Conservation (phyloP, 148 eudicot species). For the Chenopodium berlandieri region DNA sequence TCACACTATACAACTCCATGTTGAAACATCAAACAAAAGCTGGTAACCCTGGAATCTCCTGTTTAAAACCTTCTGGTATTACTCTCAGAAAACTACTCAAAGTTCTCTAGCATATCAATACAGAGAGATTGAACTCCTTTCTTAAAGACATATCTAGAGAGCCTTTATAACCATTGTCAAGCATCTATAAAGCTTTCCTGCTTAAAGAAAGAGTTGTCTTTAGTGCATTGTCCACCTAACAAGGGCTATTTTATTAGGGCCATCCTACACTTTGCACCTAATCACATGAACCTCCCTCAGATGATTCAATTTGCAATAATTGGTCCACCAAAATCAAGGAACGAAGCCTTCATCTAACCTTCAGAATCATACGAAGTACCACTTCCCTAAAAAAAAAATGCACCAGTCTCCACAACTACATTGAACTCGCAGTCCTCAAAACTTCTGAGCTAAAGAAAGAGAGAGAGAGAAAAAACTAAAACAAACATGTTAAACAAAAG, state of each 20-base stretch:
- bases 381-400: too few species aligned
- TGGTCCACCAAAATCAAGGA: not conserved
- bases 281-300: not conserved
- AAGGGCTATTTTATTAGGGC: not conserved
- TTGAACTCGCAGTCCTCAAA: not conserved
- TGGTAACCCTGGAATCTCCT: not conserved
- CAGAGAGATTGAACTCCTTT: not conserved
- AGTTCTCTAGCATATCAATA: not conserved
- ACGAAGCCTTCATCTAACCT: too few species aligned
- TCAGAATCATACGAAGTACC: not conserved
- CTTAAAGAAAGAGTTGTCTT: not conserved
- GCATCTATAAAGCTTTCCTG: not conserved
- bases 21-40: not conserved
- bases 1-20: constrained; percentile 2
- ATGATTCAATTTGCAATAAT: too few species aligned
- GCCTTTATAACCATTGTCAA: not conserved
- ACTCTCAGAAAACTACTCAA: not conserved
- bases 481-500: not conserved
- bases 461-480: not conserved
- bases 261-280: not conserved
- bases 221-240: not conserved
- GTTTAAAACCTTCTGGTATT: not conserved
- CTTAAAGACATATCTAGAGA: not conserved
- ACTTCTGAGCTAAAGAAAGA: not conserved
- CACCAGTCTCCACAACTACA: not conserved